Percentiles rank a stretch among this genome's conserved stretches.
Evolutionary conservation across 352 stramenopile species (phyloP).

Genomic region (Lagenidium sp.): DNA sequence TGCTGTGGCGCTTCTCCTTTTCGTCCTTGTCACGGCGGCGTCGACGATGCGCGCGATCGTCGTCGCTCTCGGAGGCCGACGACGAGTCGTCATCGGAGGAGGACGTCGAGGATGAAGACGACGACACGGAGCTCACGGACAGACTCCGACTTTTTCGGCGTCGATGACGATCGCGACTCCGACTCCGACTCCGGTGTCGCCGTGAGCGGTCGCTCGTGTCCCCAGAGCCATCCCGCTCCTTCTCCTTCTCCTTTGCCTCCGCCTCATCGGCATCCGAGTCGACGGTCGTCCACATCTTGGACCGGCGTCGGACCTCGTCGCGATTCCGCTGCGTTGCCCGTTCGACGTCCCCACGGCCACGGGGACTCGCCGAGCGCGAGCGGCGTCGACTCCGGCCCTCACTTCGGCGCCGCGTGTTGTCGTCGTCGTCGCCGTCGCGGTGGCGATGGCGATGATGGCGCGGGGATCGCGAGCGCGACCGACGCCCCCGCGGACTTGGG

Average conservation of each 20-base stretch:
- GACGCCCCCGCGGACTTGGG: too few relatives aligned
- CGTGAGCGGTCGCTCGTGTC: too few relatives aligned
- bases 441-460: neutral
- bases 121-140: slow-evolving; percentile 26
- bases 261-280: too few relatives aligned
- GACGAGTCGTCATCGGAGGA: slow-evolving; percentile 22
- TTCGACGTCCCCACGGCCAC: too few relatives aligned
- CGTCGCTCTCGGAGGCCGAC: slow-evolving; percentile 17
- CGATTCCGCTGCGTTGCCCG: too few relatives aligned
- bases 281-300: too few relatives aligned
- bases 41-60: slow-evolving; percentile 11
- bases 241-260: neutral
- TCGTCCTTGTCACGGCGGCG: slow-evolving; percentile 4
- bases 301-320: too few relatives aligned
- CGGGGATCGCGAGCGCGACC: neutral
- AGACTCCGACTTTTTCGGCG: slow-evolving; percentile 10
- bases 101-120: slow-evolving; percentile 22
- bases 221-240: slow-evolving; percentile 3
- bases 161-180: slow-evolving; percentile 9
- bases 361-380: neutral
- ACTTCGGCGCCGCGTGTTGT: neutral
- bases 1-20: slow-evolving; percentile 9
- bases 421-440: neutral
- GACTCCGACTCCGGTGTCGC: slow-evolving; percentile 12
- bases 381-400: neutral